A percentile compares a stretch with the other conserved stretches of the same genome.
These are phyloP conservation scores for Trichoderma sp. DNA, from an alignment of 2,329 filamentous ascomycete genomes.

Conservation along the genomic window DNA sequence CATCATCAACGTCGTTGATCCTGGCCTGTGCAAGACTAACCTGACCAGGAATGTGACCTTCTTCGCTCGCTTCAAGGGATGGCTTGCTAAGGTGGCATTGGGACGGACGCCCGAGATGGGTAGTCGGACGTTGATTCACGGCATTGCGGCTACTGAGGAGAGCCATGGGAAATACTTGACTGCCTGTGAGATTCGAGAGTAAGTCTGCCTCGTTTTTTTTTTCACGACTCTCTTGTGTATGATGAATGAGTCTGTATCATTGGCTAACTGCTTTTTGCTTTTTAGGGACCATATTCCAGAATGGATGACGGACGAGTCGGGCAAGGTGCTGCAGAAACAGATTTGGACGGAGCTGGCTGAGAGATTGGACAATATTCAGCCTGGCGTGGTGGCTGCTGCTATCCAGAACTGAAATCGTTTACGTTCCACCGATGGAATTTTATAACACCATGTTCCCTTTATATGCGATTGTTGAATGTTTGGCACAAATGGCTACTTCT, in stretches of 20 bases:
- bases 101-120: constrained; percentile 37
- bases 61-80: background rate
- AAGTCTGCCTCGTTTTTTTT: constrained; percentile 22
- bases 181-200: constrained; percentile 38
- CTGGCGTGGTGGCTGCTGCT: constrained; percentile 6
- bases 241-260: background rate
- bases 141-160: constrained; percentile 33
- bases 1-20: constrained; percentile 39
- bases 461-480: background rate
- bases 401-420: background rate
- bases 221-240: background rate
- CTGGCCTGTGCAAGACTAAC: constrained; percentile 38
- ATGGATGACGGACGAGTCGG: constrained; percentile 17
- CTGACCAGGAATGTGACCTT: constrained; percentile 19
- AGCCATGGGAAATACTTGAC: constrained; percentile 37
- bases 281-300: constrained; percentile 23
- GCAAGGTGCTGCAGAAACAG: constrained; percentile 16
- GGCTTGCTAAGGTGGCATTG: background rate
- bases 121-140: constrained; percentile 38
- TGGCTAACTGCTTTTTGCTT: background rate
- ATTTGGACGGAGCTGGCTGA: constrained; percentile 21
- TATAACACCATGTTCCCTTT: background rate
- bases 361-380: constrained; percentile 21
- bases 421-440: background rate
- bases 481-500: background rate